Base-by-base conservation (phyloP, 768 basidiomycete genomes). In the Inosperma sp. region DNA sequence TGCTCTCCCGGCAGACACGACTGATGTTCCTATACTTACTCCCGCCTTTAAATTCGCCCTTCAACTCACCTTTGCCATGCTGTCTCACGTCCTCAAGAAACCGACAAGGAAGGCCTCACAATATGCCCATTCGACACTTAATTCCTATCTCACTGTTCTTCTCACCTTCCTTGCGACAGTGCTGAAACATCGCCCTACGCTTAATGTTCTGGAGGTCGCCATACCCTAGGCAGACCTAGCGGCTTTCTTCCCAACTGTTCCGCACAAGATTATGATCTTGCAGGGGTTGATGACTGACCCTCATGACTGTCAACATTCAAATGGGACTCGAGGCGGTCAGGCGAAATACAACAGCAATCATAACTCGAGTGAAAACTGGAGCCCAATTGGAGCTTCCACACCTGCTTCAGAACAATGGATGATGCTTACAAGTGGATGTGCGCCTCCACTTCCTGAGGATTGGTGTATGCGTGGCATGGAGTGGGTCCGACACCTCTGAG, bases 391-490 rank as follows among this genome's bases (percentile, higher is more conserved):
- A n/a, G n/a, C n/a, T n/a, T n/a, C n/a, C 39, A 56, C 64, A 26
- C 64, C 70, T n/a, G n/a, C n/a, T n/a, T n/a, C n/a, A n/a, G 77
- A 84, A 37, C 76, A 78, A 30, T 82, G 83, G 74, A 64, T 71
- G 19, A 81, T 93, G 72, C 73, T 89, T 26, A 87, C 86, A 0
- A 81, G 74, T 37, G 81, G 81, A 12, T 84, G 81, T 54, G 69
- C 79, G 17, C 83, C 84, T 0, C 84, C 90, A 0, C 71, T 98
- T 2, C 78, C 88, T 0, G 96, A 99, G 67, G 96, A 98, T 61
- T 97, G 94, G 93, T 89, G 88, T 60, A 64, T 97, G 57, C 79
- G 96, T 26, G 96, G 96, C 1, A 91, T 94, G 84, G 93, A 93
- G 59, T 99, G 96, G 96, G 86, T 91, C 3, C 86, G 90, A 5